Base-by-base conservation (phyloP, 129 eudicot species). In the Lonicera japonica region DNA sequence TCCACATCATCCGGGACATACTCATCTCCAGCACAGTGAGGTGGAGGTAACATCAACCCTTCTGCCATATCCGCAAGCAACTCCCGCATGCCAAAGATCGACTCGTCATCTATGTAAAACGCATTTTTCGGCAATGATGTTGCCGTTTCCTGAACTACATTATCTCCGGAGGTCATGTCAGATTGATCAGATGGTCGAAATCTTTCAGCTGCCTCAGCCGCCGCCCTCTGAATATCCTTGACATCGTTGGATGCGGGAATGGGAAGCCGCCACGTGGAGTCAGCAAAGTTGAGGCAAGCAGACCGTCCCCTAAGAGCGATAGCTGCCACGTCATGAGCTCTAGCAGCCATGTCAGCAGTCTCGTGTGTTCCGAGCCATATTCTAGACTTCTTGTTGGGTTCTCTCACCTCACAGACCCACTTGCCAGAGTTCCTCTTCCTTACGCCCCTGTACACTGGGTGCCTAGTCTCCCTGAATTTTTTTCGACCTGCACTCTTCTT, bases 321-420 rank as follows among this genome's bases (percentile, higher is more conserved):
- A 11, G 80, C 95, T 0, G 95, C 97, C 69, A 89, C 97, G 64
- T 89, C 97, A 65, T 89, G 97, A 22, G 95, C 97, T 20, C 97
- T 77, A 0, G 95, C 97, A 0, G 97, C 97, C 97, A 89, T 89
- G 25, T 89, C 97, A 9, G 83, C 84, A 4, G 91, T 86, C 0
- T 84, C 81, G 58, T 77, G 86, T 0, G 91, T 89, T 14, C 95
- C 95, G 0, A 89, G 77, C 97, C 95, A 89, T 18, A 89, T 70
- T 14, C 97, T 67, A 0, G 84, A 34, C 54, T 83, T 80, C 69
- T 86, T 89, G 57, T 86, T 89, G 0, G 97, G 97, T 61, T 80
- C 81, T 50, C 97, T 72, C 1, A 86, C 82, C 40, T 89, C 97
- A 21, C 95, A 86, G 0, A 89, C 95, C 97, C 97, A 89, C 71